Evolutionary conservation across 75 land plant genomes (phyloP).

Genomic region (Sequoiadendron giganteum): DNA sequence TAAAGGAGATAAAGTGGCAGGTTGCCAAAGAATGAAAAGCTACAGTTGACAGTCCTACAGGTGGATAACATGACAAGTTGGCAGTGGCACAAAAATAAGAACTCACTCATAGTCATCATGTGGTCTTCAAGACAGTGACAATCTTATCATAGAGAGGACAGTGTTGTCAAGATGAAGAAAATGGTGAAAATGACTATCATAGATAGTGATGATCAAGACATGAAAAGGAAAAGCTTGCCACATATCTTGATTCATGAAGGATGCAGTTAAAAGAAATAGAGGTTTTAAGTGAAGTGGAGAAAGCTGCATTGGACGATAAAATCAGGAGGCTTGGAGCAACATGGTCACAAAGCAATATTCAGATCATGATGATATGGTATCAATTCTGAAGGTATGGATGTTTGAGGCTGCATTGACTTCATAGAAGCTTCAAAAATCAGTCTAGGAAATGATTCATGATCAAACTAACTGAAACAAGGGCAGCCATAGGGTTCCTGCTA

Average conservation of each 20-base stretch:
- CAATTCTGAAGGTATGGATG: slow-evolving; percentile 28
- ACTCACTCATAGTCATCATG: too few species aligned
- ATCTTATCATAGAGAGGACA: too few species aligned
- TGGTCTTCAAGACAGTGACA: too few species aligned
- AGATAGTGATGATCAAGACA: too few species aligned
- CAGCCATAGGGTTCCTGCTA: slow-evolving; percentile 20
- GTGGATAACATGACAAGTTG: too few species aligned
- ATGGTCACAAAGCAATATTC: neutral
- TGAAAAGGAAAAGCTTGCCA: neutral
- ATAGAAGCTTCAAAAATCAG: slow-evolving; percentile 39
- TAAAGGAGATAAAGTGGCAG: too few species aligned
- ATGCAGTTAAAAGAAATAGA: neutral
- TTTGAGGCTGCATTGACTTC: slow-evolving; percentile 29
- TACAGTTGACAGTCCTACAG: too few species aligned
- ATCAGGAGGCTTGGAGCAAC: neutral
- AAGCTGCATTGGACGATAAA: slow-evolving; percentile 11
- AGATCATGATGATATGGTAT: slow-evolving; percentile 22
- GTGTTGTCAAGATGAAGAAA: too few species aligned
- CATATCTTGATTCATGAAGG: neutral
- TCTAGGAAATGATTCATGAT: slow-evolving; percentile 36
- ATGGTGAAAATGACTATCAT: too few species aligned
- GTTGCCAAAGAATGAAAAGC: too few species aligned
- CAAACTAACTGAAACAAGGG: slow-evolving; percentile 18
- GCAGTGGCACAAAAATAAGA: too few species aligned
- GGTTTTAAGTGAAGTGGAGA: slow-evolving; percentile 3